These are phyloP conservation scores for Penicillium diatomitis DNA, from an alignment of 495 filamentous ascomycete species.

Conservation along the genomic window DNA sequence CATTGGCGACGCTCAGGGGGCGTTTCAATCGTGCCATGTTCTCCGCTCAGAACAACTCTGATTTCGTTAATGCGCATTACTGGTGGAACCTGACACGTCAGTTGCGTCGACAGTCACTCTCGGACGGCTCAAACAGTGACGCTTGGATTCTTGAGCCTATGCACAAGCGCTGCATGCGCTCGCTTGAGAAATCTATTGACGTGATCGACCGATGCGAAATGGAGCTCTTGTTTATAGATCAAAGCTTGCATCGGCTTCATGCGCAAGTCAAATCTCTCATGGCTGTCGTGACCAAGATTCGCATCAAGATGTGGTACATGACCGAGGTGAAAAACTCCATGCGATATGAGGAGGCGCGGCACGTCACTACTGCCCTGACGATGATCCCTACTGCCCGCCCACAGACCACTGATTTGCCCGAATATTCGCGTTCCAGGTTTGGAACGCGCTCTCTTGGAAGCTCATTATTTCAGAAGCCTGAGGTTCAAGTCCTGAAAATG, in stretches of 20 bases:
- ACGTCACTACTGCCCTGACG: constrained; percentile 79
- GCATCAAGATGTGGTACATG: constrained; percentile 99
- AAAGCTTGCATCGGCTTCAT: constrained; percentile 29
- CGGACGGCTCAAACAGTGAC: constrained; percentile 18
- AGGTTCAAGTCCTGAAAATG: constrained; percentile 79
- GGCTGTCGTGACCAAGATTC: constrained; percentile 29
- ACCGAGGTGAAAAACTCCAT: constrained; percentile 91
- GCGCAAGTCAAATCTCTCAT: constrained; percentile 26
- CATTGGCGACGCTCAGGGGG: constrained; percentile 23
- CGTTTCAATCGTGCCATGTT: constrained; percentile 34
- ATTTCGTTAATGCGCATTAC: constrained; percentile 41
- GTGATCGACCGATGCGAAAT: constrained; percentile 36
- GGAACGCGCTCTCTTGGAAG: constrained; percentile 40
- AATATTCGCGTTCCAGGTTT: constrained; percentile 41
- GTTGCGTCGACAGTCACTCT: constrained; percentile 21
- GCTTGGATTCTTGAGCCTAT: constrained; percentile 37
- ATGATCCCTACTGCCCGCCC: constrained; percentile 56
- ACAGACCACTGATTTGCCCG: constrained; percentile 27
- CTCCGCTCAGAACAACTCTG: constrained; percentile 27
- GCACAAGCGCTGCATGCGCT: constrained; percentile 26
- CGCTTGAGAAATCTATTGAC: constrained; percentile 26
- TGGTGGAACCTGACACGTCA: constrained; percentile 41
- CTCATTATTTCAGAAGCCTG: constrained; percentile 70
- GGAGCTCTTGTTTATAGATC: constrained; percentile 29
- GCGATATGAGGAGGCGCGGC: constrained; percentile 78